Evolutionary conservation across 768 basidiomycete species (phyloP).

Genomic region (Russula sp.): DNA sequence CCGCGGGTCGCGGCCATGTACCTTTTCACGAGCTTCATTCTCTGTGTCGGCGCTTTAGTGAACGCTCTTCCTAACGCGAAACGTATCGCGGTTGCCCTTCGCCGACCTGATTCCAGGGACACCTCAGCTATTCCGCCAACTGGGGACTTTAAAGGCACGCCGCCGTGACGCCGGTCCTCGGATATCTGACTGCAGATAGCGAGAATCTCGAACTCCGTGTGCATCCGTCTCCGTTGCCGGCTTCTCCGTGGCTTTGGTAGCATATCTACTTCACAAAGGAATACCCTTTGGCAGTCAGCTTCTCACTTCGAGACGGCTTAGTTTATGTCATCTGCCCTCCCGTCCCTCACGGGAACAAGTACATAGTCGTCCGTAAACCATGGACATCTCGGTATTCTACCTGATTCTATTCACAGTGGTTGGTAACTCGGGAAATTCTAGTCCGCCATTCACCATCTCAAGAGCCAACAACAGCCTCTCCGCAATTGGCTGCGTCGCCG

Average conservation of each 20-base stretch:
- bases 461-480: not conserved
- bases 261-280: constrained; percentile 26
- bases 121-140: constrained; percentile 36
- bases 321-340: constrained; percentile 38
- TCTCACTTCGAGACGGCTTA: constrained; percentile 36
- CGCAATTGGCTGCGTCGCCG: not conserved
- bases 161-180: constrained; percentile 50
- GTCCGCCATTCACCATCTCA: constrained; percentile 17
- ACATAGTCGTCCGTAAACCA: constrained; percentile 43
- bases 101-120: constrained; percentile 17
- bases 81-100: constrained; percentile 10
- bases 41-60: constrained; percentile 8
- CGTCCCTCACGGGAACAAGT: constrained; percentile 34
- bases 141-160: constrained; percentile 34
- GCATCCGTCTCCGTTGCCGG: constrained; percentile 21
- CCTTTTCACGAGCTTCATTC: not conserved
- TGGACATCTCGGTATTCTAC: not conserved
- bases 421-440: constrained; percentile 19
- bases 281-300: constrained; percentile 39
- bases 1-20: too few species aligned
- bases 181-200: constrained; percentile 31
- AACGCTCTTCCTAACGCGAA: constrained; percentile 16
- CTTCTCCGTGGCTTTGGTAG: not conserved
- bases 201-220: constrained; percentile 47
- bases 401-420: constrained; percentile 6